A percentile compares a stretch with the other conserved stretches of the same genome.
Conservation (phyloP, 2,329 filamentous ascomycete species). For the Talaromyces sp. region DNA sequence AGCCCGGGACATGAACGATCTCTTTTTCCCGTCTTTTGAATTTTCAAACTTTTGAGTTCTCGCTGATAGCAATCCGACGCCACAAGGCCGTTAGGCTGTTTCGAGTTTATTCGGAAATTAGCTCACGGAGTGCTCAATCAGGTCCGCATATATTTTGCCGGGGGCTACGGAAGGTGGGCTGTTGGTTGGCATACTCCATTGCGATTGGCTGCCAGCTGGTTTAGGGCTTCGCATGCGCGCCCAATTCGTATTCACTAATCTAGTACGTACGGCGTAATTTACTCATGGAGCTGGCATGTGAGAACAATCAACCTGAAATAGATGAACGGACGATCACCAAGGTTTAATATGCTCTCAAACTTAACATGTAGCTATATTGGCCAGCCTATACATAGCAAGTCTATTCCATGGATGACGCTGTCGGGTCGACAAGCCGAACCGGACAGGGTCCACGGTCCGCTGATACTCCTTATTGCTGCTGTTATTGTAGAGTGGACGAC, state of each 20-base stretch:
- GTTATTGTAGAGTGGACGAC: neutral
- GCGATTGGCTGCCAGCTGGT: neutral
- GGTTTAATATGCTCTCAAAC: neutral
- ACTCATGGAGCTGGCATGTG: neutral
- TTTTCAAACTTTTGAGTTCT: neutral
- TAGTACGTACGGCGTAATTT: too few relatives aligned
- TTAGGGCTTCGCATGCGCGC: conserved; percentile 3
- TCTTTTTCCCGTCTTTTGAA: neutral
- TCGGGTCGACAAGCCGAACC: conserved; percentile 4
- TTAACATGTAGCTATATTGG: neutral
- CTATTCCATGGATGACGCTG: neutral
- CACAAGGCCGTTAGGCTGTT: conserved; percentile 37
- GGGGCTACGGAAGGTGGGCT: conserved; percentile 22
- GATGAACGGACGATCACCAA: neutral
- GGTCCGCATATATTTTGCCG: conserved; percentile 15
- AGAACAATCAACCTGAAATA: neutral
- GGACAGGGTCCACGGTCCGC: neutral
- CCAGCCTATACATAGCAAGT: neutral
- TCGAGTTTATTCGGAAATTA: conserved; percentile 35
- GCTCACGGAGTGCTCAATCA: neutral
- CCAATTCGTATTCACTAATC: neutral
- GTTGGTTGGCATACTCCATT: neutral
- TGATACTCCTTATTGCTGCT: neutral
- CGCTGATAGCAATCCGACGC: neutral
- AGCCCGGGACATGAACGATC: neutral